Evolutionary conservation across 2,329 filamentous ascomycete genomes (phyloP).

Genomic region (Westerdykella aurantiaca): DNA sequence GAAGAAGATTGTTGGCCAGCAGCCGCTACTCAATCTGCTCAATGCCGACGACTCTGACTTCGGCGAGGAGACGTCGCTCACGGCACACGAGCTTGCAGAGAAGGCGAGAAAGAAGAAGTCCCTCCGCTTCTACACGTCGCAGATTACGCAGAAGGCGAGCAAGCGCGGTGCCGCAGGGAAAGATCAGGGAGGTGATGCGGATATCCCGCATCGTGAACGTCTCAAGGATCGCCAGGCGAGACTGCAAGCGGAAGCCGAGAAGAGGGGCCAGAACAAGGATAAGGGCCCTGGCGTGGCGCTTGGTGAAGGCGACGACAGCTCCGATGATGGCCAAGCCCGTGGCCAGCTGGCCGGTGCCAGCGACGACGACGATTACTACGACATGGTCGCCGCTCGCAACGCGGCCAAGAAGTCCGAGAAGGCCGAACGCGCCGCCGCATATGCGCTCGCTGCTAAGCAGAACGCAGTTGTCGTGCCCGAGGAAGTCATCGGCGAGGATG

Average conservation of each 20-base stretch:
- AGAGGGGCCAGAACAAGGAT: conserved; percentile 61
- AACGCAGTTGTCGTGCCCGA: conserved; percentile 59
- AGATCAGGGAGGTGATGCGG: conserved; percentile 70
- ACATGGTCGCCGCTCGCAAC: conserved; percentile 69
- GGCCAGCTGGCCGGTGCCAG: conserved; percentile 43
- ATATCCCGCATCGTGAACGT: conserved; percentile 84
- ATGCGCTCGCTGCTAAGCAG: conserved; percentile 49
- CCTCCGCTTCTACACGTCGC: conserved; percentile 94
- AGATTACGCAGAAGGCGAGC: conserved; percentile 91
- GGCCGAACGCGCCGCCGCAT: conserved; percentile 58
- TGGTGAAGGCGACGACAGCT: conserved; percentile 61
- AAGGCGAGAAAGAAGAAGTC: conserved; percentile 88
- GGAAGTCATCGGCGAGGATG: conserved; percentile 69
- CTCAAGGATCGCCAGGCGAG: conserved; percentile 78
- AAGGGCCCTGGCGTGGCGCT: conserved; percentile 57
- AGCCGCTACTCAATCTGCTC: conserved; percentile 30
- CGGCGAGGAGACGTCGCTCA: conserved; percentile 78
- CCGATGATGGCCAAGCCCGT: conserved; percentile 56
- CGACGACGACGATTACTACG: conserved; percentile 74
- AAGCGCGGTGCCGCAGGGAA: conserved; percentile 69
- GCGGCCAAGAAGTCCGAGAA: conserved; percentile 66
- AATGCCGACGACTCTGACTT: conserved; percentile 75
- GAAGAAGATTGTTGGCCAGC: conserved; percentile 28
- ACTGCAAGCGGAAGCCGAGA: conserved; percentile 82
- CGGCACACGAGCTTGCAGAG: conserved; percentile 71